phyloP scores from a whole-genome alignment of 371 early-diverging fungal genomes.

The Actinomortierella wolfii region DNA sequence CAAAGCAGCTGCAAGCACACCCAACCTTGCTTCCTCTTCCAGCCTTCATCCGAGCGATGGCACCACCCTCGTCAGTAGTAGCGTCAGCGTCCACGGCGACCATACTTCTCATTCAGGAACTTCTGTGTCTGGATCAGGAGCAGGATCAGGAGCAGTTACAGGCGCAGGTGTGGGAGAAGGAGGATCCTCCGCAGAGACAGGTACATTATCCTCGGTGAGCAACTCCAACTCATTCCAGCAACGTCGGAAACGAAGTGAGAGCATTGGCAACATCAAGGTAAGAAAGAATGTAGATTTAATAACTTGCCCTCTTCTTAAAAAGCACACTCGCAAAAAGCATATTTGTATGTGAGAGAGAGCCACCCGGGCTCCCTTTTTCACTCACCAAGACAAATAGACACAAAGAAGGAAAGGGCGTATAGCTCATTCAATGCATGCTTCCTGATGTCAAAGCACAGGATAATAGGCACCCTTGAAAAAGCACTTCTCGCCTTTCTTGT shows the following conservation, averaged over 20 bases:
- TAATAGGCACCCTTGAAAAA: no score
- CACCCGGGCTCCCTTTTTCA: background rate
- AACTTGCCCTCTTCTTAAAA: no score
- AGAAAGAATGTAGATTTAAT: background rate
- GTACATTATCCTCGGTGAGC: constrained; percentile 1
- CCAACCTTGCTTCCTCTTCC: constrained; percentile 24
- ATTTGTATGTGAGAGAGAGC: no score
- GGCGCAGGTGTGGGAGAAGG: background rate
- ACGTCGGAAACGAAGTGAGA: constrained; percentile 40
- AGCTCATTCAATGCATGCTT: no score
- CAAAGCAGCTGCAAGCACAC: constrained; percentile 38
- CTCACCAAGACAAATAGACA: no score
- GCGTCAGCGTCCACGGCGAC: constrained; percentile 4
- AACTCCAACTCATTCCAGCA: constrained; percentile 27
- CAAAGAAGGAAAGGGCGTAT: no score
- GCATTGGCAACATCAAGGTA: constrained; percentile 40
- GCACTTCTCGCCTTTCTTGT: no score
- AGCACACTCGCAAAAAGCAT: no score
- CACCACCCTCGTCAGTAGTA: background rate
- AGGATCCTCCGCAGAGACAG: background rate
- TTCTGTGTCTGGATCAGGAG: constrained; percentile 10
- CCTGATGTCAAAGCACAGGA: no score
- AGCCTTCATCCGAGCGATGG: constrained; percentile 6
- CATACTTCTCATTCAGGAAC: background rate
- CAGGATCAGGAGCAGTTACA: constrained; percentile 13